Percentiles rank a stretch among this genome's conserved stretches.
Conservation (phyloP, 163 green algal species). For the Scenedesmus sp. region DNA sequence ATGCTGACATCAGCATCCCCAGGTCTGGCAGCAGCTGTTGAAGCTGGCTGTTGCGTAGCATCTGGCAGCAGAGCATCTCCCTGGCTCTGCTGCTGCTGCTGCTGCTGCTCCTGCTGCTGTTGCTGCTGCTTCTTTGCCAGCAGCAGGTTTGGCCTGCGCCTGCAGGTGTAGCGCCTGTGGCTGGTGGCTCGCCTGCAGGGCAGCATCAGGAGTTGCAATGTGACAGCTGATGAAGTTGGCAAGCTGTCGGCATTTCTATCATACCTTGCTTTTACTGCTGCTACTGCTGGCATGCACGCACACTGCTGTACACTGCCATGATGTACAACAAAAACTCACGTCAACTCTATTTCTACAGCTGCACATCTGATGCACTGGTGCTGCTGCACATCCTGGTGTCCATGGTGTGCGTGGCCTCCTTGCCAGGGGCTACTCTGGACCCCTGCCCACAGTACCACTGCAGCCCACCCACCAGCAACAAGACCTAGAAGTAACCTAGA, state of each 20-base stretch:
- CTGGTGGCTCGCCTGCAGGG: slow-evolving; percentile 55
- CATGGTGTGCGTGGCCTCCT: too few species aligned
- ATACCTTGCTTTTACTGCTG: too few species aligned
- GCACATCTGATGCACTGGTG: neutral
- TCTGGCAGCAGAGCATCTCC: neutral
- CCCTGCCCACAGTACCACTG: neutral
- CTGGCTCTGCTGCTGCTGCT: slow-evolving; percentile 49
- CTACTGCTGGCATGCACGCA: neutral
- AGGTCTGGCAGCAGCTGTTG: neutral
- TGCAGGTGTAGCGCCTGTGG: slow-evolving; percentile 41
- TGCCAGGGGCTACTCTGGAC: too few species aligned
- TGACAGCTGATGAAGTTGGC: neutral
- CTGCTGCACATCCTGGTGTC: neutral
- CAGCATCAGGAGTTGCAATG: neutral
- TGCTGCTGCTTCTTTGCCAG: slow-evolving; percentile 29
- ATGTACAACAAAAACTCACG: too few species aligned
- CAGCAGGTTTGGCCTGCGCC: slow-evolving; percentile 47
- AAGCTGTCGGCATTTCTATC: neutral
- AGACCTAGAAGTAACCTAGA: too few species aligned
- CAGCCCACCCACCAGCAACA: neutral
- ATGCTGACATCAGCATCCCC: neutral
- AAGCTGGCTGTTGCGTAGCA: neutral
- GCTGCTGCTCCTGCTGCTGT: slow-evolving; percentile 28
- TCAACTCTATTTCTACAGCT: neutral
- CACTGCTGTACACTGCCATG: too few species aligned